phyloP scores from a whole-genome alignment of 2,329 filamentous ascomycete genomes.

The Ascomycota sp. region DNA sequence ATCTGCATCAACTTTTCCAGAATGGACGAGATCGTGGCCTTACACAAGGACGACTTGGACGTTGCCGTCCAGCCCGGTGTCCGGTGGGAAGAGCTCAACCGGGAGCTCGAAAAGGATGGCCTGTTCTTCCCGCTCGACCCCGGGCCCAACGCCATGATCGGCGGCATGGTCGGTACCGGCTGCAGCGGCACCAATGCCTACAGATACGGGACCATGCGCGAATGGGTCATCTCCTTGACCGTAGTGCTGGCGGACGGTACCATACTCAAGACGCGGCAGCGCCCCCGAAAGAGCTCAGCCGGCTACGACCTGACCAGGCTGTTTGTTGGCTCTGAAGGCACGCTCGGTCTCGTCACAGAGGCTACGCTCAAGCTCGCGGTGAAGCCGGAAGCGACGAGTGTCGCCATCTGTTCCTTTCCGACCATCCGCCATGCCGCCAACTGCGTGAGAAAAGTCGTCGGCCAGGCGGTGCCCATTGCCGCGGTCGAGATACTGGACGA shows the following conservation, averaged over 20 bases:
- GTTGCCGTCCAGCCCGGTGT: constrained; percentile 63
- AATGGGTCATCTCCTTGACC: constrained; percentile 76
- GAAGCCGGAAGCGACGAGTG: constrained; percentile 57
- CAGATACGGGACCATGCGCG: constrained; percentile 83
- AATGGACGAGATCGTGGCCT: constrained; percentile 61
- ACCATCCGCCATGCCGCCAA: constrained; percentile 50
- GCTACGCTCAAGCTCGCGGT: constrained; percentile 74
- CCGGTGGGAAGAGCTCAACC: constrained; percentile 73
- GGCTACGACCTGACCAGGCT: constrained; percentile 82
- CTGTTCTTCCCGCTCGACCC: constrained; percentile 88
- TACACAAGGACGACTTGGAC: constrained; percentile 63
- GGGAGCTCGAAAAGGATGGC: constrained; percentile 48
- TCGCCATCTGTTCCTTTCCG: constrained; percentile 47
- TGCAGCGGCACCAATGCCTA: constrained; percentile 73
- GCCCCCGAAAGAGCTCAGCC: constrained; percentile 73
- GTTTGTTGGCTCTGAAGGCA: constrained; percentile 83
- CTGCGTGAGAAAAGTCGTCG: constrained; percentile 65
- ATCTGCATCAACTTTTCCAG: constrained; percentile 70
- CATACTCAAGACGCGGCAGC: constrained; percentile 70
- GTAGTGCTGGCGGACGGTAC: constrained; percentile 83
- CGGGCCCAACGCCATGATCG: constrained; percentile 80
- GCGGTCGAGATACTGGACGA: constrained; percentile 90
- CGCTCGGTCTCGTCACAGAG: constrained; percentile 77
- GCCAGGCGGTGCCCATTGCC: constrained; percentile 62
- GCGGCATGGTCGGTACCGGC: constrained; percentile 63